Base-by-base conservation (phyloP, 2,329 filamentous ascomycete genomes). In the Sporothrix schenckii region DNA sequence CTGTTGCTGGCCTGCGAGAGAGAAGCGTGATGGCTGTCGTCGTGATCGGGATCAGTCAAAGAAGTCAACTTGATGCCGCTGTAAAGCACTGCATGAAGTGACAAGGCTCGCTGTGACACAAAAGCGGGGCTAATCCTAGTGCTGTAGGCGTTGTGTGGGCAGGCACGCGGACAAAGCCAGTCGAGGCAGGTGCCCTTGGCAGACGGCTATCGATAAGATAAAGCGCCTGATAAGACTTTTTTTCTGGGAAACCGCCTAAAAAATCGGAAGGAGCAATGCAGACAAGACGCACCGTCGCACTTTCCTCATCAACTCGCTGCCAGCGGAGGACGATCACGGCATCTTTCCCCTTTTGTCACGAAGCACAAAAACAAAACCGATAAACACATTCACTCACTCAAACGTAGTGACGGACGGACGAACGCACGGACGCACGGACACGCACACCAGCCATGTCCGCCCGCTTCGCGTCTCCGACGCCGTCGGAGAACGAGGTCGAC, bases 401-500 rank as follows among this genome's bases (percentile, higher is more conserved):
- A 11, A 21, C 27, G 52, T 24, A 11, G 24, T 24, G 24, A 14
- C 50, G 60, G 50, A 6, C 44, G n/a, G 11, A 16, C 44, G 24
- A 50, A 16, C 24, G 13, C 16, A 41, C 24, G 47, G 21, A 53
- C 19, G 19, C 30, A 16, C 61, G n/a, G 14, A 24, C 44, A 34
- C 24, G 16, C 49, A 66, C 49, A 14, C 19, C 44, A 66, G 52
- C 56, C 41, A 97, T 96, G 92, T 85, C 86, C 81, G 85, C 84
- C 78, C 89, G 92, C 77, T 89, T 88, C 77, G 86, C 86, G 70
- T 98, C 95, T 56, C 95, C 94, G 72, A 88, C 93, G 65, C 85
- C 87, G 71, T 98, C 94, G 66, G 94, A 98, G 81, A 91, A 90
- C 74, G 95, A 97, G 78, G 89, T 96, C 77, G 95, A 99, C 77